Conservation (phyloP, 768 basidiomycete species). For the Cubamyces sp. region DNA sequence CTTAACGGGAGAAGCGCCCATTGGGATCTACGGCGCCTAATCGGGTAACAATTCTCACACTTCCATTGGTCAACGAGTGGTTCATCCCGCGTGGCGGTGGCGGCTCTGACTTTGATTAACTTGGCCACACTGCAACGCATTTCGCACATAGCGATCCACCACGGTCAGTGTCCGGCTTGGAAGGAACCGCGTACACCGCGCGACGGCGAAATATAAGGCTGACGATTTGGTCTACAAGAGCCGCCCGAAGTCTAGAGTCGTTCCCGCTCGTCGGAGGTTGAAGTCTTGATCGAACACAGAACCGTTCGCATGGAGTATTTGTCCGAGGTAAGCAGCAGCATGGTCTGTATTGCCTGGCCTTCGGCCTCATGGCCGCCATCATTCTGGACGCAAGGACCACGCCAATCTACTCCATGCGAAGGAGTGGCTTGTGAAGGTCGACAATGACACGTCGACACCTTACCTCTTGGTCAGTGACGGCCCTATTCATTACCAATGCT, state of each 20-base stretch:
- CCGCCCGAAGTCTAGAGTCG: neutral
- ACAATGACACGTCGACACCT: conserved; percentile 60
- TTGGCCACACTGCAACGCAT: neutral
- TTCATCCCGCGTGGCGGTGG: conserved; percentile 23
- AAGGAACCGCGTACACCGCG: too few relatives aligned
- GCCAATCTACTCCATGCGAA: conserved; percentile 59
- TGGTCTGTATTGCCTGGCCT: conserved; percentile 36
- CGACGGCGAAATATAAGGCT: too few relatives aligned
- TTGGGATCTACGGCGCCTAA: conserved; percentile 16
- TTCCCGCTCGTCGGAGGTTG: conserved; percentile 5
- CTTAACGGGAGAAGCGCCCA: conserved; percentile 7
- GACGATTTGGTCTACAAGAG: neutral
- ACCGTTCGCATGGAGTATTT: conserved; percentile 22
- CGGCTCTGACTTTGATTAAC: neutral
- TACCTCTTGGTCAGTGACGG: conserved; percentile 70
- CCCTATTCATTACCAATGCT: neutral
- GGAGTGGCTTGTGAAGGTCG: conserved; percentile 77
- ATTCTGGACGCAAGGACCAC: conserved; percentile 48
- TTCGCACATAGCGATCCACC: neutral
- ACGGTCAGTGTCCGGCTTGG: too few relatives aligned
- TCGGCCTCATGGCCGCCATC: conserved; percentile 7
- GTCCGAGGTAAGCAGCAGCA: conserved; percentile 35
- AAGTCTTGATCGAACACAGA: conserved; percentile 13
- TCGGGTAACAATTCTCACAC: conserved; percentile 15
- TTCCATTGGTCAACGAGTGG: conserved; percentile 14